Evolutionary conservation across 306 rosid genomes (phyloP).

Genomic region (Quercus gilva): DNA sequence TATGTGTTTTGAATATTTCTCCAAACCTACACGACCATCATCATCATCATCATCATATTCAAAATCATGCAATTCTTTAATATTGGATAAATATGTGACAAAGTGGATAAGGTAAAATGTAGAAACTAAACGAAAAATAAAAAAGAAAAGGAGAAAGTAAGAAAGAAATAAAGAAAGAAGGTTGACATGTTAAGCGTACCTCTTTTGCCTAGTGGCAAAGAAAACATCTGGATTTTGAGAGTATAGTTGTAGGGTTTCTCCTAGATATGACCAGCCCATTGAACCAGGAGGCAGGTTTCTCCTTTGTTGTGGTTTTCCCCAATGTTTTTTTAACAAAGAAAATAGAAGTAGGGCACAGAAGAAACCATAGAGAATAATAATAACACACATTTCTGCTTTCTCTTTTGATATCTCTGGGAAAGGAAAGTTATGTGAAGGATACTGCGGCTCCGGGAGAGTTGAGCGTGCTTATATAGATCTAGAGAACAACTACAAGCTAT

Average conservation of each 20-base stretch:
- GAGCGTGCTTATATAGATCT: no score
- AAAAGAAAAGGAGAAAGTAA: not conserved
- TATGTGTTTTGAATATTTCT: constrained; percentile 26
- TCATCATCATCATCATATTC: no score
- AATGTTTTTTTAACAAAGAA: not conserved
- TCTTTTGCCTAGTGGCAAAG: constrained; percentile 18
- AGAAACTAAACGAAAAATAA: not conserved
- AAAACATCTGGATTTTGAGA: constrained; percentile 25
- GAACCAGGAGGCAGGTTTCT: constrained; percentile 24
- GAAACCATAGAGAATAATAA: no score
- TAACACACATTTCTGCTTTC: no score
- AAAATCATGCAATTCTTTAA: no score
- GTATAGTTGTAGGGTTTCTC: constrained; percentile 28
- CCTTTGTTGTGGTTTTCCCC: not conserved
- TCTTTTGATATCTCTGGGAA: no score
- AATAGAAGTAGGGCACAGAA: not conserved
- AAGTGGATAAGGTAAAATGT: not conserved
- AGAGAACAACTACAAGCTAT: no score
- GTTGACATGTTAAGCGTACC: not conserved
- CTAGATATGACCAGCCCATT: constrained; percentile 24
- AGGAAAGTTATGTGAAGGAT: no score
- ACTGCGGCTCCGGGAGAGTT: no score
- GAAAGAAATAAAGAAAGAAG: not conserved
- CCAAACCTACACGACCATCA: constrained; percentile 5
- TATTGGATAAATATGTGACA: not conserved